Conservation (phyloP, 2,329 filamentous ascomycete genomes). For the Neophaeococcomyces aloes region DNA sequence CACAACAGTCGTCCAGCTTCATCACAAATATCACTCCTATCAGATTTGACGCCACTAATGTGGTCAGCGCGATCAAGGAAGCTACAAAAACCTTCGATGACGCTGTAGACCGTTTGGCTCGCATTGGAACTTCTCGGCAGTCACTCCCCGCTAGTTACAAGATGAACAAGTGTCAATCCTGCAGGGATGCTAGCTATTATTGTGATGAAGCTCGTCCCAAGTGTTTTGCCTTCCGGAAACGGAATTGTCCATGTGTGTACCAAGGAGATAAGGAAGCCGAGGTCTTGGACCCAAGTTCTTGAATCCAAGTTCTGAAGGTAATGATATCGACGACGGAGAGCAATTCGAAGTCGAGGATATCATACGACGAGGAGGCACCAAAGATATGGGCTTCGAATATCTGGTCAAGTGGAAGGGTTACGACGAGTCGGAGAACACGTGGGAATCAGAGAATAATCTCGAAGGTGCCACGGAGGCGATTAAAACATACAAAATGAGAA, state of each 20-base stretch:
- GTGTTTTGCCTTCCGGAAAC: neutral
- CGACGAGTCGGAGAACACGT: neutral
- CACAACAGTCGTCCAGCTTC: too few species aligned
- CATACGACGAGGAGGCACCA: neutral
- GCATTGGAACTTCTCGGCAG: too few species aligned
- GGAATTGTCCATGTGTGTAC: neutral
- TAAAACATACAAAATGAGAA: neutral
- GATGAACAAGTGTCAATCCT: too few species aligned
- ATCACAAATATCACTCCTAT: too few species aligned
- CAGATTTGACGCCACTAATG: too few species aligned
- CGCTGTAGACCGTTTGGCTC: too few species aligned
- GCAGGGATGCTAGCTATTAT: neutral
- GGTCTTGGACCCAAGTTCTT: neutral
- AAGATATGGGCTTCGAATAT: neutral
- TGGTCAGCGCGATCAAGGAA: too few species aligned
- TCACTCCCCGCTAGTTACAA: too few species aligned
- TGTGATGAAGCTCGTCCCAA: neutral
- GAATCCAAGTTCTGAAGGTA: neutral
- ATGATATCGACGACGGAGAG: neutral
- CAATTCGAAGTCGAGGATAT: neutral
- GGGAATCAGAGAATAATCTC: conserved; percentile 1
- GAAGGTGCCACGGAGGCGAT: neutral
- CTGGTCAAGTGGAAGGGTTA: conserved; percentile 3
- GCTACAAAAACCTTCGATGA: too few species aligned
- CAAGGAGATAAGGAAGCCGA: neutral